These are phyloP conservation scores for Gaultheria prostrata DNA, from an alignment of 148 eudicot species.

Conservation along the genomic window DNA sequence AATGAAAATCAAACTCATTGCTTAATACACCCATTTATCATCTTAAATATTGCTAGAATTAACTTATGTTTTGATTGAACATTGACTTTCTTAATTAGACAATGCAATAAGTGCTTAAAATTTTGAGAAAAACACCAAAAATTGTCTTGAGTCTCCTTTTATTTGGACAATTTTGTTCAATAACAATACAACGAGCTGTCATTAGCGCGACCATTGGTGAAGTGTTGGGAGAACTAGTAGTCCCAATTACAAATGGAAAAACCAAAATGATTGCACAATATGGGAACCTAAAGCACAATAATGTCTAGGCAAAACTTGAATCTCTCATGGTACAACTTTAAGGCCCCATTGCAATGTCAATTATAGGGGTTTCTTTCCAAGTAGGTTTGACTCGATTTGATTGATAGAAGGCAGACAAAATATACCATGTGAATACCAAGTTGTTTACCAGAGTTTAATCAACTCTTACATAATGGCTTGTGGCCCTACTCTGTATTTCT, in stretches of 20 bases:
- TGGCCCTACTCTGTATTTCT: neutral
- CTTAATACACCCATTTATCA: too few relatives aligned
- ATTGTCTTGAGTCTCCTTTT: too few relatives aligned
- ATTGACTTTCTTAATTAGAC: too few relatives aligned
- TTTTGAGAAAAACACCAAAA: too few relatives aligned
- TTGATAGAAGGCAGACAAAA: neutral
- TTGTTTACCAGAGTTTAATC: neutral
- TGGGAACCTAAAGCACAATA: neutral
- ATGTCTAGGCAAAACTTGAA: neutral
- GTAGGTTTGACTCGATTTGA: neutral
- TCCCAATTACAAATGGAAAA: neutral
- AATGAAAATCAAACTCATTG: too few relatives aligned
- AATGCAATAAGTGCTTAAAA: too few relatives aligned
- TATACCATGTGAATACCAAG: neutral
- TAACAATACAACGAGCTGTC: too few relatives aligned
- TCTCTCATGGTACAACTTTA: neutral
- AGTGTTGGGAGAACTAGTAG: neutral
- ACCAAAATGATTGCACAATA: neutral
- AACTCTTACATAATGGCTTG: neutral
- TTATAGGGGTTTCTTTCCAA: neutral
- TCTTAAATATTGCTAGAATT: too few relatives aligned
- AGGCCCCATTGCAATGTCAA: neutral
- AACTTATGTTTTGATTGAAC: too few relatives aligned
- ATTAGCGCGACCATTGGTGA: neutral
- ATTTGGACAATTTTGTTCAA: too few relatives aligned